Base-by-base conservation (phyloP, 2,329 filamentous ascomycete species). In the Xylaria sp. region DNA sequence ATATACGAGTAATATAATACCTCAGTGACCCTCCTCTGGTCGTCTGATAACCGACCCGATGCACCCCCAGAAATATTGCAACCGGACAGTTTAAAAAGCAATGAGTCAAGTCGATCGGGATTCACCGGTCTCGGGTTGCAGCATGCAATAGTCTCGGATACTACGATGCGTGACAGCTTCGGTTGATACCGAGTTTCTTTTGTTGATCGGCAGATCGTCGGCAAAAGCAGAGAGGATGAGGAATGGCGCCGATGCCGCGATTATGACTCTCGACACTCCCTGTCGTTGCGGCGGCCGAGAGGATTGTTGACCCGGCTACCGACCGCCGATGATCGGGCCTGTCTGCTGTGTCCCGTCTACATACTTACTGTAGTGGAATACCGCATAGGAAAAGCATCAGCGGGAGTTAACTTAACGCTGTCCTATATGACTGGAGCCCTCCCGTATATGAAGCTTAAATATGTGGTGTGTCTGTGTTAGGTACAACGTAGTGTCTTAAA, bases 211-310 rank as follows among this genome's bases (percentile, higher is more conserved):
- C 7, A 42, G 48, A 67, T 67, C 30, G 60, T 64, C 42, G 65
- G 61, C 24, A 51, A n/a, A 61, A 55, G n/a, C 7, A 34, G 30
- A 34, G 30, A 57, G 67, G 57, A 67, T 63, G 24, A 50, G 67
- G 55, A 61, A 69, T 56, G 59, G 67, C 24, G 67, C 39, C 32
- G 27, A 34, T 57, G 30, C 27, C 24, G 24, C 9, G 47, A 50
- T 59, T 42, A 39, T 42, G 5, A n/a, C 30, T 19, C 21, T 50
- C 8, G 24, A 54, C 21, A 11, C 50, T 6, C 24, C 50, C 14
- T 53, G 24, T 32, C 14, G 12, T 4, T 50, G 47, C 47, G 21
- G 11, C 19, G 27, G 51, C 7, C 36, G 27, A 34, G 51, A 1
- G 50, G 27, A 54, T 54, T 32, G 42, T 47, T 47, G 34, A 47